phyloP scores from a whole-genome alignment of 1,284 basidiomycete species.

The Rhodotorula sp. region DNA sequence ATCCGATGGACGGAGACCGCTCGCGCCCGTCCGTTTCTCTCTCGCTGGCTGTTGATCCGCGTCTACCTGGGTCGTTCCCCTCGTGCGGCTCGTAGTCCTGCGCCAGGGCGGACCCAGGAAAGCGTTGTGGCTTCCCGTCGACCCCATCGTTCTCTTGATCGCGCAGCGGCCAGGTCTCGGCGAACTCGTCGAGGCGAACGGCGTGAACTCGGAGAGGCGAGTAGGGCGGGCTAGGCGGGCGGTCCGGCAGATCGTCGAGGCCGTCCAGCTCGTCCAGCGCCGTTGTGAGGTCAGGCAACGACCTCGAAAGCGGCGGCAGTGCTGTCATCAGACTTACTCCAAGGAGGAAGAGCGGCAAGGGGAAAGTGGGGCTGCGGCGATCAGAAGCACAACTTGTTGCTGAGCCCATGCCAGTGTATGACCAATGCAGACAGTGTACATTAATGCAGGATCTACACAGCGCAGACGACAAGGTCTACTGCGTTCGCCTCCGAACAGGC shows the following conservation, averaged over 20 bases:
- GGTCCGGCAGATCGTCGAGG: neutral
- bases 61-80: neutral
- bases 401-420: too few species aligned
- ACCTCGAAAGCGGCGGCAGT: neutral
- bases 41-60: neutral
- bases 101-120: neutral
- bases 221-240: neutral
- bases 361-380: neutral
- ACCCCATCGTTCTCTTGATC: too few species aligned
- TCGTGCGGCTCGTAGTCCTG: neutral
- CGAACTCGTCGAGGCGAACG: too few species aligned
- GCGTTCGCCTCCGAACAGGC: conserved; percentile 7
- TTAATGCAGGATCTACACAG: neutral
- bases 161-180: too few species aligned
- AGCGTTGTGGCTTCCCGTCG: neutral
- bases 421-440: too few species aligned
- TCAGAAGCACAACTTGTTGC: too few species aligned
- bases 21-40: neutral
- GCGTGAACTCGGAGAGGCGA: neutral
- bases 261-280: neutral
- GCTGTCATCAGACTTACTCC: neutral
- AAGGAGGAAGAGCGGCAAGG: neutral
- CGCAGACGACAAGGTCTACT: neutral
- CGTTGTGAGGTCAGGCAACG: conserved; percentile 6
- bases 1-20: conserved; percentile 8